Evolutionary conservation across 2,329 filamentous ascomycete genomes (phyloP), one percentile per base, ranked within the genome.

Genomic region (Cordyceps farinosa): DNA sequence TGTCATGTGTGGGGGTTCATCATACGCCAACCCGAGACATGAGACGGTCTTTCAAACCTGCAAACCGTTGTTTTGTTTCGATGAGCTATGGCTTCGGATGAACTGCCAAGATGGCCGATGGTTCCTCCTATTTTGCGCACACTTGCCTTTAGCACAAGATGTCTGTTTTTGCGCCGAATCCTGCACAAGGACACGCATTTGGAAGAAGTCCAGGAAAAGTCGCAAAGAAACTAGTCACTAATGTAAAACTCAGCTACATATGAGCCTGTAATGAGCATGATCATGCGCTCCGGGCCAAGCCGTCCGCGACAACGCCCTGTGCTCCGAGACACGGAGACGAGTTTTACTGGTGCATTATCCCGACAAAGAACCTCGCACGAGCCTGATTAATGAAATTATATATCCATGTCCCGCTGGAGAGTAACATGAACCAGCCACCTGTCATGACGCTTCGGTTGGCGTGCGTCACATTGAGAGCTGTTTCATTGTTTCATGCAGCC

Each of bases 21-120:
- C 10, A 60, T 60, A 47, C 57, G 30, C 22, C 38, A 27, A 51
- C 36, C 47, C 29, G 11, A 34, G 57, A 52, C 57, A 44, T 51
- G 57, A 60, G 57, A 60, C 57, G 57, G 47, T 44, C n/a, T 44
- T 58, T 52, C 9, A 60, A 52, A 60, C 47, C 47, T 52, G 29
- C 9, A 15, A 52, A n/a, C 40, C n/a, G 9, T n/a, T 60, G 36
- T 40, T 60, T 60, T 60, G 47, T 60, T 60, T 60, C 47, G 32
- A 60, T 30, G 29, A 9, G 5, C 9, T 6, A 2, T 11, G 27
- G 29, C 57, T 52, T 60, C 47, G 29, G 57, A 60, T 29, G 57
- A 60, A 60, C 57, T 17, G 38, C 11, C 36, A 10, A 27, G 36
- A 44, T 60, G 15, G 22, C 15, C 27, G 9, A 52, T 32, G n/a